Percentiles rank a stretch among this genome's conserved stretches.
phyloP scores from a whole-genome alignment of 75 land plant genomes.

The Isoetes taiwanensis region DNA sequence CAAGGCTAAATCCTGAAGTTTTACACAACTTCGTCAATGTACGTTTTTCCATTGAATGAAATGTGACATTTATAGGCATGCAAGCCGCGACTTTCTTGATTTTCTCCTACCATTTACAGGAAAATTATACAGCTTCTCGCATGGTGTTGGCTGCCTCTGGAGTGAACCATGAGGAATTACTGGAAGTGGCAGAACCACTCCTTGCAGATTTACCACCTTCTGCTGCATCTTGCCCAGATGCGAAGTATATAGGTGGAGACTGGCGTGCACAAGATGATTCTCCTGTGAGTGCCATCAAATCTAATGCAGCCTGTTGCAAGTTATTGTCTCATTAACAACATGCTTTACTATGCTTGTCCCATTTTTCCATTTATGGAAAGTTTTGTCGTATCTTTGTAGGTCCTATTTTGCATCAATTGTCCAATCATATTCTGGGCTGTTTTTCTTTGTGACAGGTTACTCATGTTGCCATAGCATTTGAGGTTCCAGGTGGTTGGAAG shows the following conservation, averaged over 20 bases:
- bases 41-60: constrained; percentile 13
- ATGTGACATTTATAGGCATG: no score
- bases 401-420: background rate
- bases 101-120: constrained; percentile 24
- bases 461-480: constrained; percentile 94
- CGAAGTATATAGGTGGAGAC: constrained; percentile 81
- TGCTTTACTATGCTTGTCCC: background rate
- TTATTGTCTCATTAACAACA: background rate
- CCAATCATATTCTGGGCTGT: background rate
- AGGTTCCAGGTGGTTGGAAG: constrained; percentile 91
- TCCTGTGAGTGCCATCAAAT: constrained; percentile 26
- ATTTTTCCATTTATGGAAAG: background rate
- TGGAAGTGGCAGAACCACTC: constrained; percentile 76
- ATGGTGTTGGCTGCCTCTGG: constrained; percentile 92
- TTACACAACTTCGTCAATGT: constrained; percentile 74
- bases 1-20: constrained; percentile 33
- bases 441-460: constrained; percentile 34
- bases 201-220: constrained; percentile 53
- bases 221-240: constrained; percentile 28
- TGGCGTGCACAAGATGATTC: constrained; percentile 68
- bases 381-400: background rate
- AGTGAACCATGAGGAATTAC: constrained; percentile 76
- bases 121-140: constrained; percentile 77
- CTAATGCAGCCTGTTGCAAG: background rate
- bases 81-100: background rate